A percentile compares a stretch with the other conserved stretches of the same genome.
phyloP scores from a whole-genome alignment of 495 filamentous ascomycete genomes.

The Neurospora sp. region DNA sequence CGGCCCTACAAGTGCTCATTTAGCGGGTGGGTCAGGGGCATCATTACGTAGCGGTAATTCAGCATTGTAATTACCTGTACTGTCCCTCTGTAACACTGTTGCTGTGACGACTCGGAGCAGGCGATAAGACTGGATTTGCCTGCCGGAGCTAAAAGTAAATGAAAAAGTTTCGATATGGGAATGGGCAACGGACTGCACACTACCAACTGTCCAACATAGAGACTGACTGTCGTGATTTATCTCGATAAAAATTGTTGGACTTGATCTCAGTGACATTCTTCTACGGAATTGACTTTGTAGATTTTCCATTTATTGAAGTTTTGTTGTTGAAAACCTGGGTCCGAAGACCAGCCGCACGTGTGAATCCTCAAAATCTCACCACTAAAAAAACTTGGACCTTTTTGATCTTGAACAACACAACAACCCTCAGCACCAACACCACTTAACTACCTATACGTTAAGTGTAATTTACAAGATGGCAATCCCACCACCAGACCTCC shows the following conservation, averaged over 20 bases:
- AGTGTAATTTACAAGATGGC: background rate
- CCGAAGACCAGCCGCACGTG: background rate
- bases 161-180: background rate
- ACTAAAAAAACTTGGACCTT: background rate
- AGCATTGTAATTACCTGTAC: background rate
- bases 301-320: background rate
- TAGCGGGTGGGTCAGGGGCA: background rate
- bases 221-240: background rate
- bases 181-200: background rate
- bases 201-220: background rate
- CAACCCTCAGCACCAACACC: background rate
- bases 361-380: background rate
- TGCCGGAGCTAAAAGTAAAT: background rate
- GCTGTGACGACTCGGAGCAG: background rate
- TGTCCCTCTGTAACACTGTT: background rate
- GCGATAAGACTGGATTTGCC: background rate
- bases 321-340: background rate
- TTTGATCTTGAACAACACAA: background rate
- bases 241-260: background rate
- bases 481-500: constrained; percentile 38
- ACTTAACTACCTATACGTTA: background rate
- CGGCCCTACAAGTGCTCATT: background rate
- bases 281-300: background rate
- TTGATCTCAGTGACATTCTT: background rate
- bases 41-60: background rate